These are phyloP conservation scores for Plasmodium chabaudi DNA, from an alignment of 169 alveolate genomes.

Conservation along the genomic window DNA sequence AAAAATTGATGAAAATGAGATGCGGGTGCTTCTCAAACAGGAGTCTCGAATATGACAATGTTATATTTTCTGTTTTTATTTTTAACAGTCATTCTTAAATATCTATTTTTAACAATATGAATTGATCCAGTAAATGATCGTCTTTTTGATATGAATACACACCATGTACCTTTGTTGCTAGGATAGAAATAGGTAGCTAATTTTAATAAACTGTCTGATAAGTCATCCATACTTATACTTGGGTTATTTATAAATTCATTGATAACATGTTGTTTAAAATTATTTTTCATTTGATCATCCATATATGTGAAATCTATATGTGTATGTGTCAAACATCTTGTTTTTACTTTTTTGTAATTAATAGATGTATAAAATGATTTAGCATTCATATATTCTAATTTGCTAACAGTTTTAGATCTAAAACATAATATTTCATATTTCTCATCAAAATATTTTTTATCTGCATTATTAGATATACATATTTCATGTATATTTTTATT, in stretches of 20 bases:
- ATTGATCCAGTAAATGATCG: slow-evolving; percentile 34
- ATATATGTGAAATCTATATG: slow-evolving; percentile 57
- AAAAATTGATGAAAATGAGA: no score
- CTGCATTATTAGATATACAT: slow-evolving; percentile 23
- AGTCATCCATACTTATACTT: slow-evolving; percentile 36
- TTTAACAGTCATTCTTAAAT: slow-evolving; percentile 63
- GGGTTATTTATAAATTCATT: slow-evolving; percentile 69
- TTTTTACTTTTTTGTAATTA: slow-evolving; percentile 20
- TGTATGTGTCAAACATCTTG: slow-evolving; percentile 49
- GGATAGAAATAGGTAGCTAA: slow-evolving; percentile 67
- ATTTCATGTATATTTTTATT: slow-evolving; percentile 49
- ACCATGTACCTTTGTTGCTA: slow-evolving; percentile 56
- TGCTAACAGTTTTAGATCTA: slow-evolving; percentile 9
- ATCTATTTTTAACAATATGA: slow-evolving; percentile 44
- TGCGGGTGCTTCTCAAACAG: not conserved
- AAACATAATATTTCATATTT: slow-evolving; percentile 44
- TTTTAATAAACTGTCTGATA: slow-evolving; percentile 30
- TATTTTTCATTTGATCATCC: slow-evolving; percentile 73
- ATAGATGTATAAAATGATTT: slow-evolving; percentile 57
- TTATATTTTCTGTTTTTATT: slow-evolving; percentile 43
- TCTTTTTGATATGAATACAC: slow-evolving; percentile 55
- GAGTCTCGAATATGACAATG: slow-evolving; percentile 61
- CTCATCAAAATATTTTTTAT: slow-evolving; percentile 21
- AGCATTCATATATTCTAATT: slow-evolving; percentile 41
- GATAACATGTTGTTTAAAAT: slow-evolving; percentile 71